Evolutionary conservation across 2,329 filamentous ascomycete species (phyloP).

Genomic region (Phaeosphaeria sp.): DNA sequence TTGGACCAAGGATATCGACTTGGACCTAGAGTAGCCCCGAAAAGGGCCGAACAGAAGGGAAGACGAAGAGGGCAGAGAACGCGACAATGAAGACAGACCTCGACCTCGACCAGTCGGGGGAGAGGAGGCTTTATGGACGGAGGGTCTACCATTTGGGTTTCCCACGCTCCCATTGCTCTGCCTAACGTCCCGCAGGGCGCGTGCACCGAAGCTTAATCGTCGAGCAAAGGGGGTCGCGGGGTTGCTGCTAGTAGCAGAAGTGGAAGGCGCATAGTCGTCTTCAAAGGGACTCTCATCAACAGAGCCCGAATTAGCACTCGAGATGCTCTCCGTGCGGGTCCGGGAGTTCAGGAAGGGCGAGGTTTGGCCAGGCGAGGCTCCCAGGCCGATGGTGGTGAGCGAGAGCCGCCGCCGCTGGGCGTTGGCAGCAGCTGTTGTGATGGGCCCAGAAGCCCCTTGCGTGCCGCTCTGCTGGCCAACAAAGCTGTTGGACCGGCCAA

Average conservation of each 20-base stretch:
- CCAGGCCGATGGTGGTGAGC: slow-evolving; percentile 57
- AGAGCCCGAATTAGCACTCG: slow-evolving; percentile 54
- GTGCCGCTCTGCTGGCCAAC: slow-evolving; percentile 37
- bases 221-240: slow-evolving; percentile 79
- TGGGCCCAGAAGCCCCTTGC: slow-evolving; percentile 51
- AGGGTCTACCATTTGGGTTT: slow-evolving; percentile 69
- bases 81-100: slow-evolving; percentile 61
- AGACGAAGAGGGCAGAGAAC: slow-evolving; percentile 34
- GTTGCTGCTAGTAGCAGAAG: slow-evolving; percentile 62
- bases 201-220: slow-evolving; percentile 87
- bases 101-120: slow-evolving; percentile 62
- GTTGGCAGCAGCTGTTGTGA: slow-evolving; percentile 56
- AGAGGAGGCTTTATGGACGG: slow-evolving; percentile 58
- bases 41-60: slow-evolving; percentile 30
- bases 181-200: slow-evolving; percentile 76
- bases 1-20: slow-evolving; percentile 34
- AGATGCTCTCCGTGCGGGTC: slow-evolving; percentile 55
- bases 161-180: slow-evolving; percentile 56
- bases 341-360: slow-evolving; percentile 51
- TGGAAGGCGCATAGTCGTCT: slow-evolving; percentile 61
- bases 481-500: slow-evolving; percentile 48
- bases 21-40: slow-evolving; percentile 28
- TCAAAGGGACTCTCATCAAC: slow-evolving; percentile 60
- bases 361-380: slow-evolving; percentile 51
- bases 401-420: slow-evolving; percentile 58